These are phyloP conservation scores for Trichoderma sp. DNA, from an alignment of 2,329 filamentous ascomycete species.

Conservation along the genomic window DNA sequence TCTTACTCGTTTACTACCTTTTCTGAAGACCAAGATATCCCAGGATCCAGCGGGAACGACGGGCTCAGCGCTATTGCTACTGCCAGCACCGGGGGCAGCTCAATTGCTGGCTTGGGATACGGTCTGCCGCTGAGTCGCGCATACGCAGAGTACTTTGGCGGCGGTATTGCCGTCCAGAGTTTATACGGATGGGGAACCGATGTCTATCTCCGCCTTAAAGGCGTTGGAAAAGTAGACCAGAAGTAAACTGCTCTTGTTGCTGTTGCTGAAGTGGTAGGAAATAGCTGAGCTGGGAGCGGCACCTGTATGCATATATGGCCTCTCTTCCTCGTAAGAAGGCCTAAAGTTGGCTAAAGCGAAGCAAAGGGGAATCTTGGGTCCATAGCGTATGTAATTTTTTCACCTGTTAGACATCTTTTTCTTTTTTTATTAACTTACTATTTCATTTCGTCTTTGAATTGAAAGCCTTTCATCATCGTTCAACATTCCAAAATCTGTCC, in stretches of 20 bases:
- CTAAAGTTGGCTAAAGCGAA: background rate
- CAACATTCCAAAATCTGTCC: background rate
- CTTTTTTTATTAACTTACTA: background rate
- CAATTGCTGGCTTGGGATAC: constrained; percentile 91
- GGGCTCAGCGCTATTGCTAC: constrained; percentile 76
- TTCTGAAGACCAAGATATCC: constrained; percentile 59
- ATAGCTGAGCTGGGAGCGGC: background rate
- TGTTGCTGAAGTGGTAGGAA: background rate
- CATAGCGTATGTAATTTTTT: constrained; percentile 1
- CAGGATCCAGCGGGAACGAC: constrained; percentile 47
- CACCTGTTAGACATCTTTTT: background rate
- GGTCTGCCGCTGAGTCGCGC: constrained; percentile 87
- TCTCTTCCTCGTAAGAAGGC: background rate
- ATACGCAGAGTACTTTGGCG: constrained; percentile 98
- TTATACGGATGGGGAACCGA: constrained; percentile 88
- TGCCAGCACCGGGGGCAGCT: constrained; percentile 72
- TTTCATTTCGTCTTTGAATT: background rate
- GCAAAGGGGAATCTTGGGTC: background rate
- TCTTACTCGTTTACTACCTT: constrained; percentile 98
- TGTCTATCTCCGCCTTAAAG: constrained; percentile 68
- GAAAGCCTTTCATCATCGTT: background rate
- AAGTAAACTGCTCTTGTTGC: background rate
- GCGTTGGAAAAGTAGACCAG: constrained; percentile 58
- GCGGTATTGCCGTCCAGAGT: constrained; percentile 92
- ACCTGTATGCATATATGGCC: background rate